These are phyloP conservation scores for Alternaria ethzedia DNA, from an alignment of 2,329 filamentous ascomycete species.

Conservation along the genomic window DNA sequence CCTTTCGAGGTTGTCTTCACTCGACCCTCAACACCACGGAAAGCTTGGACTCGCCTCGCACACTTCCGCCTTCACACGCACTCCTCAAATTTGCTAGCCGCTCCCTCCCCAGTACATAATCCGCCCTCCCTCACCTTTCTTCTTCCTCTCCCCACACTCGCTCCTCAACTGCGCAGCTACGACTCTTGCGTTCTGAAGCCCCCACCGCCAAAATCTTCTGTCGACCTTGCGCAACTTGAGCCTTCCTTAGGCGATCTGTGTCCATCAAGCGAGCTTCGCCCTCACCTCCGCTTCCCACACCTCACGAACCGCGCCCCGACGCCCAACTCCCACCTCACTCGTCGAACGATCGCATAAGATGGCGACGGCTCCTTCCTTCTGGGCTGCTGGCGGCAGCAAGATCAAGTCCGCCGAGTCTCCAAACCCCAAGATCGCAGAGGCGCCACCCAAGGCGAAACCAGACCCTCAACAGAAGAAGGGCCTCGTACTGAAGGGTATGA, in stretches of 20 bases:
- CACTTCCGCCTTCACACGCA: neutral
- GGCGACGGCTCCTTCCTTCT: conserved; percentile 3
- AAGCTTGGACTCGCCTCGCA: neutral
- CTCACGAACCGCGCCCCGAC: neutral
- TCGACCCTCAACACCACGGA: neutral
- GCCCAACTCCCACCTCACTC: too few relatives aligned
- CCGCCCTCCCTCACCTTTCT: neutral
- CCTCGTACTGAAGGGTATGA: conserved; percentile 4
- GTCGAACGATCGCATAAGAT: neutral
- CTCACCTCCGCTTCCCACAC: neutral
- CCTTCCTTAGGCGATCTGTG: neutral
- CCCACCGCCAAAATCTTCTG: neutral
- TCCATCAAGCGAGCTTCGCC: neutral
- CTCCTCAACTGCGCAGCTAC: neutral
- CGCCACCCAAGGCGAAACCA: neutral
- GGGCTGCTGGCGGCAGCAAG: conserved; percentile 7
- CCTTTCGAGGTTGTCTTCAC: conserved; percentile 1
- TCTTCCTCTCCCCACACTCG: neutral
- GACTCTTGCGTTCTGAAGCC: neutral
- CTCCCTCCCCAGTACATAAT: neutral
- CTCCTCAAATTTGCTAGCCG: neutral
- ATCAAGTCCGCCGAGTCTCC: neutral
- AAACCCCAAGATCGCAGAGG: neutral
- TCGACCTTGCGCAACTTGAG: neutral
- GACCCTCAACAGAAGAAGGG: conserved; percentile 4